Evolutionary conservation across 2,329 filamentous ascomycete species (phyloP).

Genomic region (Scedosporium aurantiacum): DNA sequence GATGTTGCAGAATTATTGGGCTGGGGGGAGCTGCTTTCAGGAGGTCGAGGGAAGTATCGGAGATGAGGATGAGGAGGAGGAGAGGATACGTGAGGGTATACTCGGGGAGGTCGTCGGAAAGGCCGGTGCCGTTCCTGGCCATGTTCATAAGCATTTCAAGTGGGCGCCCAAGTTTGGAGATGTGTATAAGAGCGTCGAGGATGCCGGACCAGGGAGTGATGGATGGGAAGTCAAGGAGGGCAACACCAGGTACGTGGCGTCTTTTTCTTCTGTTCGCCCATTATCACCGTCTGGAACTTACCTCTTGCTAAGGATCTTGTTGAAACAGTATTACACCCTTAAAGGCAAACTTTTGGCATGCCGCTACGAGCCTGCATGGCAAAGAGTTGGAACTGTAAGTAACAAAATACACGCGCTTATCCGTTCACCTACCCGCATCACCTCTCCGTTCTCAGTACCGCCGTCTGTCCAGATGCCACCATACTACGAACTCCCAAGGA

Average conservation of each 20-base stretch:
- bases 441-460: neutral
- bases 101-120: conserved; percentile 14
- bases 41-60: conserved; percentile 58
- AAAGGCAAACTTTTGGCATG: conserved; percentile 86
- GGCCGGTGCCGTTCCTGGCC: conserved; percentile 27
- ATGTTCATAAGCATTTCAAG: conserved; percentile 82
- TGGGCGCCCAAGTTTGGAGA: conserved; percentile 84
- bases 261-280: neutral
- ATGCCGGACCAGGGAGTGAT: conserved; percentile 71
- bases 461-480: neutral
- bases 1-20: conserved; percentile 88
- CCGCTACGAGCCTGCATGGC: conserved; percentile 47
- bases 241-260: conserved; percentile 58
- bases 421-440: conserved; percentile 5
- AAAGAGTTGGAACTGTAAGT: conserved; percentile 79
- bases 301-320: neutral
- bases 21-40: conserved; percentile 72
- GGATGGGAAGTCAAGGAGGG: conserved; percentile 87
- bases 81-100: conserved; percentile 21
- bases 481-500: neutral
- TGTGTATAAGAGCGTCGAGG: conserved; percentile 78
- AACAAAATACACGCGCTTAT: conserved; percentile 6
- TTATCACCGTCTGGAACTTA: neutral
- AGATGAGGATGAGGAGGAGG: conserved; percentile 53
- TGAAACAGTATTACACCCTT: conserved; percentile 68